Percentiles rank a stretch among this genome's conserved stretches.
Evolutionary conservation across 352 stramenopile species (phyloP).

Genomic region (Phytophthora ohioensis): DNA sequence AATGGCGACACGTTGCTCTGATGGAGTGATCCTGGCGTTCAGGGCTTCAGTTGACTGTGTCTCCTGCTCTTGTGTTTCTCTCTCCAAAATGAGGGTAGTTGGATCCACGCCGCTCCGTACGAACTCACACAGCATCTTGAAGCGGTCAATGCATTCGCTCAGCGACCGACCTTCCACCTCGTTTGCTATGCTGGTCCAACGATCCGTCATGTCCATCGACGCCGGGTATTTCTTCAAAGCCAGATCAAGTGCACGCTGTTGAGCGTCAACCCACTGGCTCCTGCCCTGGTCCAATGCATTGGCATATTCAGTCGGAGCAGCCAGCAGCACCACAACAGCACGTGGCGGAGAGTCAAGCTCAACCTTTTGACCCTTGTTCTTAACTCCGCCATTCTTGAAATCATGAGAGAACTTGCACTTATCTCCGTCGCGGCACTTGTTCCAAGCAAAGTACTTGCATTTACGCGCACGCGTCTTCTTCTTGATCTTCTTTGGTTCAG

Average conservation of each 20-base stretch:
- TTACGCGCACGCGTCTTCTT: slow-evolving; percentile 30
- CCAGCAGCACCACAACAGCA: slow-evolving; percentile 29
- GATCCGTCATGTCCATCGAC: slow-evolving; percentile 68
- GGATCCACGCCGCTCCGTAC: slow-evolving; percentile 39
- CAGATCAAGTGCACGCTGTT: slow-evolving; percentile 66
- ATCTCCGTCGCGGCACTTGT: slow-evolving; percentile 53
- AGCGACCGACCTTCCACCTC: slow-evolving; percentile 65
- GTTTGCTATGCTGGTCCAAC: slow-evolving; percentile 69
- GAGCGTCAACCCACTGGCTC: slow-evolving; percentile 57
- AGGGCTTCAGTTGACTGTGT: slow-evolving; percentile 6
- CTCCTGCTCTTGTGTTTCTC: background rate
- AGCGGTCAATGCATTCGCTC: slow-evolving; percentile 83
- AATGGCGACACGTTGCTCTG: slow-evolving; percentile 46
- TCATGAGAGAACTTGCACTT: slow-evolving; percentile 67
- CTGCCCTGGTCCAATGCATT: slow-evolving; percentile 9
- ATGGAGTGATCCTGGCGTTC: slow-evolving; percentile 57
- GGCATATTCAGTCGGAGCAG: background rate
- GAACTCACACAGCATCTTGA: slow-evolving; percentile 61
- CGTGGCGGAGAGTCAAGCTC: background rate
- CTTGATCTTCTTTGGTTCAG: slow-evolving; percentile 15
- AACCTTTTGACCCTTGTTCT: background rate
- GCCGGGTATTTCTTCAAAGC: slow-evolving; percentile 70
- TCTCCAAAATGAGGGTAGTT: background rate
- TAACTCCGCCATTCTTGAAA: slow-evolving; percentile 3
- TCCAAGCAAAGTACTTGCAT: slow-evolving; percentile 61